Base-by-base conservation (phyloP, 345 rosid genomes). In the Streptanthus diversifolius region DNA sequence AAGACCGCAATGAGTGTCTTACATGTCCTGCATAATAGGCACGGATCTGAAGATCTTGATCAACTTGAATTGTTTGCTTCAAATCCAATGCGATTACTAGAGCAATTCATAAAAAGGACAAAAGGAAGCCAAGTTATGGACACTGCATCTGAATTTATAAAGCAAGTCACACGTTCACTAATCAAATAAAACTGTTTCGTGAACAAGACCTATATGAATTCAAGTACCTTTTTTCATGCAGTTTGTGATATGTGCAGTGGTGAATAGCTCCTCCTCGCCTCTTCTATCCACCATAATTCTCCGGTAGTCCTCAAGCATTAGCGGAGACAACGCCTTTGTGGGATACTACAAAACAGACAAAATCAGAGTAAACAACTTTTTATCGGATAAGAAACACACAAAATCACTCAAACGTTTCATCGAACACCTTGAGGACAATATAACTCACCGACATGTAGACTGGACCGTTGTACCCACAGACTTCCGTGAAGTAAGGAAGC, bases 11-110 rank as follows among this genome's bases (percentile, higher is more conserved):
- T 9, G 45, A 62, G 65, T 56, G 29, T 57, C 90, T 83, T 85
- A 93, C 99, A 86, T 95, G 98, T 51, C 99, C 98, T 17, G 98
- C 98, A 54, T 95, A 95, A 70, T 95, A 95, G 43, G 93, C 93
- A 68, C 98, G 91, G 72, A 95, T 87, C 58, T 88, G 89, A 79
- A 91, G 96, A 83, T 90, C 96, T 53, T 85, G 64, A 80, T 87
- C 95, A 82, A 95, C 95, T 65, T 85, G 93, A 83, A 95, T 76
- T 33, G 93, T 89, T 80, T 95, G 96, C 92, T 87, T 95, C 79
- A 95, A 82, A 80, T 95, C 93, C 79, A 95, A 83, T 6, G 99
- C 81, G 35, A 90, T 86, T 22, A 91, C 99, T 93, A 80, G 75
- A 84, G 43, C 27, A 67, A 55, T 15, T 0, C 49, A 48, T n/a